Base-by-base conservation (phyloP, 2,329 filamentous ascomycete species). In the Claviceps sp. region DNA sequence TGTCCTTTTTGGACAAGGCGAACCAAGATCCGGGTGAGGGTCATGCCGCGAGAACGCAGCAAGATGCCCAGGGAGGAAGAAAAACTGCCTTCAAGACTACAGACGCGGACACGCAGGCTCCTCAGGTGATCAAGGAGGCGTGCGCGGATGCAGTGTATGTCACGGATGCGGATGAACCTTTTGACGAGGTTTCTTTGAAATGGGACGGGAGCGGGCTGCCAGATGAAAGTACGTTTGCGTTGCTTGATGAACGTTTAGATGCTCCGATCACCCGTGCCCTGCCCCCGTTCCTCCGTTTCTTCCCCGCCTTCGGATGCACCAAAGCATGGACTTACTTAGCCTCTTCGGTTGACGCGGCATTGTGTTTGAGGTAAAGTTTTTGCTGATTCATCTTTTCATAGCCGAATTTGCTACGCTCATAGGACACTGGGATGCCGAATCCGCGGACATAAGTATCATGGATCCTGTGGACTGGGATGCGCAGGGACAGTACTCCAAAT, bases 81-180 rank as follows among this genome's bases (percentile, higher is more conserved):
- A 60, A 56, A 26, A 43, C 56, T n/a, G 65, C 68, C 50, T 74
- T 81, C 61, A 80, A 77, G 66, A 64, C 75, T 30, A 68, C 68
- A 46, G 77, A 81, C 59, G 60, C 72, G 55, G 74, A 76, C 56
- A 73, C 76, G 50, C 66, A 75, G 54, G 75, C 89, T 50, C 87
- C 89, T 6, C 67, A 71, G 48, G 68, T 70, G 3, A 73, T 90
- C 50, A 67, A 70, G 51, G 65, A 70, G 42, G 73, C 70, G 7
- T 69, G 69, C 51, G 71, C 74, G 48, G 70, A 76, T 49, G 77
- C 74, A 44, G 82, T 84, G 63, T 95, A 93, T 66, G 68, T 79
- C 16, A 93, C 85, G 56, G 90, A 95, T 54, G 81, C 87, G 34
- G 89, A 95, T 65, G 88, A 94, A 73, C 83, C 85, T 4, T 95